Percentiles rank a stretch among this genome's conserved stretches.
phyloP scores from a whole-genome alignment of 2,329 filamentous ascomycete species.

The Geosmithia putterillii region DNA sequence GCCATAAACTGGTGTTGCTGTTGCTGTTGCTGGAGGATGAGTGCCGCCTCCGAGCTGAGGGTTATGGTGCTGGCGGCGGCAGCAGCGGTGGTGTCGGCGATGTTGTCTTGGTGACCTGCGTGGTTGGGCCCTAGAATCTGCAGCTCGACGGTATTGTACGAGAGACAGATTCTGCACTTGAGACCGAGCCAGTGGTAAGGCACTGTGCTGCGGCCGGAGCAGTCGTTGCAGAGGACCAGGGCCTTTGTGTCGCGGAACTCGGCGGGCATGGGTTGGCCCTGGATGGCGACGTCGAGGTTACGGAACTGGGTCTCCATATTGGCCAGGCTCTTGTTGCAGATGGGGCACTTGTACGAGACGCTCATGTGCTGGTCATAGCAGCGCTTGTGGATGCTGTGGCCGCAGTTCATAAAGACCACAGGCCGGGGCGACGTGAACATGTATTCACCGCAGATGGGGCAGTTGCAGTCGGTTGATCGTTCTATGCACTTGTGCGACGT shows the following conservation, averaged over 20 bases:
- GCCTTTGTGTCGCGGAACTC: slow-evolving; percentile 73
- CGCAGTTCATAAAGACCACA: slow-evolving; percentile 90
- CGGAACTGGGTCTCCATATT: slow-evolving; percentile 97
- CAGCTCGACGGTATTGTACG: slow-evolving; percentile 58
- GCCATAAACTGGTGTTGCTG: slow-evolving; percentile 3
- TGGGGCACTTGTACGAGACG: slow-evolving; percentile 87
- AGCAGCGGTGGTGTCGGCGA: slow-evolving; percentile 2
- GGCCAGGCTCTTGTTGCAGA: slow-evolving; percentile 90
- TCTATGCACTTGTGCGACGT: slow-evolving; percentile 88
- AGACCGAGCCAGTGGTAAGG: slow-evolving; percentile 90
- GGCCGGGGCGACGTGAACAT: slow-evolving; percentile 84
- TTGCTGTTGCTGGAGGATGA: neutral
- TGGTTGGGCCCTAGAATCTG: slow-evolving; percentile 38
- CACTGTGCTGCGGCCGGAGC: slow-evolving; percentile 74
- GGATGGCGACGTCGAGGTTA: slow-evolving; percentile 78
- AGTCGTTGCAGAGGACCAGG: slow-evolving; percentile 88
- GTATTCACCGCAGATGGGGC: slow-evolving; percentile 92
- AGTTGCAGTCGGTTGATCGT: slow-evolving; percentile 86
- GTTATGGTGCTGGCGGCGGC: neutral
- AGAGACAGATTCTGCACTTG: slow-evolving; percentile 66
- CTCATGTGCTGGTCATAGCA: slow-evolving; percentile 85
- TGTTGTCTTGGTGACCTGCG: slow-evolving; percentile 11
- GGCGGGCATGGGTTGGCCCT: slow-evolving; percentile 80
- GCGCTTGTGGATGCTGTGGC: slow-evolving; percentile 85
- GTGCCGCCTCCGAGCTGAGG: no score